A percentile compares a stretch with the other conserved stretches of the same genome.
These are phyloP conservation scores for Peronospora farinosa DNA, from an alignment of 352 stramenopile species.

Conservation along the genomic window DNA sequence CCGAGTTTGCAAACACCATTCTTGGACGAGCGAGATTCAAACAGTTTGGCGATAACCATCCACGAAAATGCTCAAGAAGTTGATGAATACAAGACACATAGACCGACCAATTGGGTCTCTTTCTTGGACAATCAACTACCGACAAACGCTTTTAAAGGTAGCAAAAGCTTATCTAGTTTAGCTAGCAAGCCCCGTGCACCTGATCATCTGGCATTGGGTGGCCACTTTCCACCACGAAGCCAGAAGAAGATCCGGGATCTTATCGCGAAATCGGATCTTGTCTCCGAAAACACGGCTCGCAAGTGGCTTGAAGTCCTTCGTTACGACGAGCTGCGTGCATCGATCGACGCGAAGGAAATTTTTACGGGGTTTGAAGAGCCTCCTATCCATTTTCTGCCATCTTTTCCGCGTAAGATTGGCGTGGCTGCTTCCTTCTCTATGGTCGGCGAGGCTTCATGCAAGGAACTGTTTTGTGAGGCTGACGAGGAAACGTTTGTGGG, in stretches of 20 bases:
- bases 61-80: slow-evolving; percentile 14
- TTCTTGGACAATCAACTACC: slow-evolving; percentile 56
- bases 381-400: slow-evolving; percentile 64
- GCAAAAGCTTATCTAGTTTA: slow-evolving; percentile 10
- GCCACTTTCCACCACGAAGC: slow-evolving; percentile 24
- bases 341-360: slow-evolving; percentile 75
- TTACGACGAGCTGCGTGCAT: slow-evolving; percentile 60
- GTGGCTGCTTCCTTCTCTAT: slow-evolving; percentile 56
- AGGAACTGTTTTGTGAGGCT: slow-evolving; percentile 44
- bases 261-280: slow-evolving; percentile 53
- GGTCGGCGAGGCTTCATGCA: slow-evolving; percentile 50
- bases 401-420: slow-evolving; percentile 60
- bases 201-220: slow-evolving; percentile 16
- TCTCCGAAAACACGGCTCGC: slow-evolving; percentile 42
- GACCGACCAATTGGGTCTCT: slow-evolving; percentile 29
- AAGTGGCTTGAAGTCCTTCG: slow-evolving; percentile 75
- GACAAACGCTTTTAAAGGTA: background rate
- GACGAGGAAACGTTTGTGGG: slow-evolving; percentile 29
- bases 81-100: background rate
- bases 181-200: slow-evolving; percentile 16
- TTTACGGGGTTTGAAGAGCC: slow-evolving; percentile 85
- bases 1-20: slow-evolving; percentile 2
- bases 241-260: slow-evolving; percentile 63
- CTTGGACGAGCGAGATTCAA: slow-evolving; percentile 7
- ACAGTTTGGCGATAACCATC: slow-evolving; percentile 26